These are phyloP conservation scores for Cystobasidium ongulense DNA, from an alignment of 768 basidiomycete genomes.

Conservation along the genomic window DNA sequence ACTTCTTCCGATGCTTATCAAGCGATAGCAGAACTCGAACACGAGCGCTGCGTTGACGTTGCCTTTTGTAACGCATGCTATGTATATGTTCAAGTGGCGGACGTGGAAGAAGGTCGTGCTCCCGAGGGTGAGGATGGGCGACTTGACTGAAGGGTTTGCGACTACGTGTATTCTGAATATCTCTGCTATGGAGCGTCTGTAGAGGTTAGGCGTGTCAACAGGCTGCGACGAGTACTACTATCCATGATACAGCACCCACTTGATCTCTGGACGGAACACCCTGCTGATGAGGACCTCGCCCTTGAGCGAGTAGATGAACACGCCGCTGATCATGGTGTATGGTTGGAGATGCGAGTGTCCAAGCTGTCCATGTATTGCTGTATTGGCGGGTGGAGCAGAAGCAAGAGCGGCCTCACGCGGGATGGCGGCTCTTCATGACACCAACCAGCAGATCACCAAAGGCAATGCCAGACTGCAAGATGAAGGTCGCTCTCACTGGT, in stretches of 20 bases:
- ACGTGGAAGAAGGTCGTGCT: conserved; percentile 99
- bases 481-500: conserved; percentile 7
- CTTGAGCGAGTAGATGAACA: conserved; percentile 44
- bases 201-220: background rate
- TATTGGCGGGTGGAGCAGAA: background rate
- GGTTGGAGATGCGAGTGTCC: background rate
- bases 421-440: background rate
- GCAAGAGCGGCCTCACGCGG: background rate
- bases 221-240: background rate
- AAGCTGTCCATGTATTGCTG: background rate
- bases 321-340: conserved; percentile 6
- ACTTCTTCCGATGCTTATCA: conserved; percentile 83
- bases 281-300: conserved; percentile 98
- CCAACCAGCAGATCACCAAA: too few relatives aligned
- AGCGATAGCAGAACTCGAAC: conserved; percentile 95
- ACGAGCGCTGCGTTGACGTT: conserved; percentile 96
- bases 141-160: conserved; percentile 90
- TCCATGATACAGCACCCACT: conserved; percentile 52
- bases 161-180: conserved; percentile 97
- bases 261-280: conserved; percentile 91
- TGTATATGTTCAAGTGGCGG: conserved; percentile 84
- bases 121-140: conserved; percentile 92
- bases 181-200: conserved; percentile 41
- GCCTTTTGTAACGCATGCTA: conserved; percentile 87
- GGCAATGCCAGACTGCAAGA: background rate